Conservation (phyloP, 768 basidiomycete species). For the Boletellus ananas region DNA sequence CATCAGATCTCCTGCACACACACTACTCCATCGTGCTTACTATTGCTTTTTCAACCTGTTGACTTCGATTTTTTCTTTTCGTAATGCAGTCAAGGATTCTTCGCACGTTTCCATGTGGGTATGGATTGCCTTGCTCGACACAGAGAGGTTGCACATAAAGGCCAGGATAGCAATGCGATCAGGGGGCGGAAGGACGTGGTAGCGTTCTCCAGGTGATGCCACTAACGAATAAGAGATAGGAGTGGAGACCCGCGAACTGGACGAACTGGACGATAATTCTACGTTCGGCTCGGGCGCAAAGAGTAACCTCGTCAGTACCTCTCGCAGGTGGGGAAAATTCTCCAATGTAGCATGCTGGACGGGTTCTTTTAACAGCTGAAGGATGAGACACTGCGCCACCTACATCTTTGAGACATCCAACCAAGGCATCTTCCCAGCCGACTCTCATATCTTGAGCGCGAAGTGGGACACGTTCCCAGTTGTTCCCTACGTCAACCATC, state of each 20-base stretch:
- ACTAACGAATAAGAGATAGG: conserved; percentile 41
- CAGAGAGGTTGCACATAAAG: conserved; percentile 86
- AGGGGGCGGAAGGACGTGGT: conserved; percentile 63
- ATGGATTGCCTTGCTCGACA: conserved; percentile 87
- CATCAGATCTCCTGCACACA: conserved; percentile 12
- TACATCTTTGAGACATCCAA: conserved; percentile 88
- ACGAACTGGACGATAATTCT: conserved; percentile 43
- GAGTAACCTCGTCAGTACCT: conserved; percentile 66
- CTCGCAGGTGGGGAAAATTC: conserved; percentile 70
- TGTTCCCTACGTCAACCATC: conserved; percentile 79
- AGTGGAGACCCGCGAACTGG: conserved; percentile 46
- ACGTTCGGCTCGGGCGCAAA: conserved; percentile 55
- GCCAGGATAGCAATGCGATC: conserved; percentile 84
- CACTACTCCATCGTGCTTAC: conserved; percentile 47
- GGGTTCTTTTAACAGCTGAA: conserved; percentile 1
- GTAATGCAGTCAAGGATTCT: conserved; percentile 80
- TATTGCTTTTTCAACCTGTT: conserved; percentile 85
- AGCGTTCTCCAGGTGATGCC: conserved; percentile 63
- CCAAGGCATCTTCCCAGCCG: conserved; percentile 89
- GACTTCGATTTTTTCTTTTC: conserved; percentile 95
- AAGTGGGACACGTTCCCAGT: conserved; percentile 78
- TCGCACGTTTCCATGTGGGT: conserved; percentile 89
- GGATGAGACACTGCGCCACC: conserved; percentile 33
- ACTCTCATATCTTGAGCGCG: conserved; percentile 69
- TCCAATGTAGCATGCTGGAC: conserved; percentile 67